phyloP scores from a whole-genome alignment of 202 grass and related monocot genomes.

The Bolboschoenoplectus hybrid region DNA sequence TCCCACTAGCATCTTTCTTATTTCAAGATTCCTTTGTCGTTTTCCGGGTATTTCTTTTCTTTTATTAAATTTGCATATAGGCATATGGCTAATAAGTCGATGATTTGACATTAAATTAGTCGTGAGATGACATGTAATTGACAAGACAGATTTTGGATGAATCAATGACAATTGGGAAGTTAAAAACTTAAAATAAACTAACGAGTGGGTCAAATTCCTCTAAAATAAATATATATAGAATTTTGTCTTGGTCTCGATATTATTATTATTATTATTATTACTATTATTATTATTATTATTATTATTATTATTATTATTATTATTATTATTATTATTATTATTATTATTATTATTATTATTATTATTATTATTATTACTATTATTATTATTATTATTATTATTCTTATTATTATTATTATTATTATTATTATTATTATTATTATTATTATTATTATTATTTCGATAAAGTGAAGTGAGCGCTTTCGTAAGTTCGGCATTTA shows the following conservation, averaged over 20 bases:
- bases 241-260: background rate
- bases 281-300: too few relatives aligned
- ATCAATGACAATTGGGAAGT: constrained; percentile 19
- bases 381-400: too few relatives aligned
- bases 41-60: background rate
- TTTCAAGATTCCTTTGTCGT: background rate
- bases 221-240: constrained; percentile 2
- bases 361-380: too few relatives aligned
- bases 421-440: background rate
- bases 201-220: constrained; percentile 9
- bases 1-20: background rate
- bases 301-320: too few relatives aligned
- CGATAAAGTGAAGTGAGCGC: background rate
- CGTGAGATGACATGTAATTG: constrained; percentile 32
- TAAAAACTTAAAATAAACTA: background rate
- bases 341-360: too few relatives aligned
- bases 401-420: background rate
- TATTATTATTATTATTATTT: too few relatives aligned
- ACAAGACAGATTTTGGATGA: background rate
- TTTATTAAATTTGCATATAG: constrained; percentile 13
- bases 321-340: too few relatives aligned
- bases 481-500: background rate
- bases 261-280: background rate
- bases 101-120: constrained; percentile 19
- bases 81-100: background rate